A percentile compares a stretch with the other conserved stretches of the same genome.
Evolutionary conservation across 805 yeast genomes (phyloP).

Genomic region (Lipomyces lipofer): DNA sequence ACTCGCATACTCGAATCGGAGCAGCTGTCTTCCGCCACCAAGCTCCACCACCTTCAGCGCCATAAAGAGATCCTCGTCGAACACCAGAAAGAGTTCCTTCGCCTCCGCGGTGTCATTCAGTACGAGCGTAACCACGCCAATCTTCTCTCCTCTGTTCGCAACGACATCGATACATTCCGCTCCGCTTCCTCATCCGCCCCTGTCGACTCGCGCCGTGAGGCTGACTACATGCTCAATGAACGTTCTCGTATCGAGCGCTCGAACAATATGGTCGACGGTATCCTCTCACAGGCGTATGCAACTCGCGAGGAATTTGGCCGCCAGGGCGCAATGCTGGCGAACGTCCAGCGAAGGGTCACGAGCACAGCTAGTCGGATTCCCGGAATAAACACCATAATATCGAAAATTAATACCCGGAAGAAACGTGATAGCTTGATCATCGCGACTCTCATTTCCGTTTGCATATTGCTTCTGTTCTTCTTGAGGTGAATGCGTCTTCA

Average conservation of each 20-base stretch:
- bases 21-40: conserved; percentile 63
- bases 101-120: conserved; percentile 57
- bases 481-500: conserved; percentile 9
- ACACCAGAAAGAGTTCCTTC: conserved; percentile 61
- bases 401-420: conserved; percentile 83
- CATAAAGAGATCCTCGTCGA: conserved; percentile 76
- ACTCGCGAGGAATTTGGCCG: conserved; percentile 81
- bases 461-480: conserved; percentile 52
- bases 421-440: conserved; percentile 85
- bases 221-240: conserved; percentile 79
- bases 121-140: conserved; percentile 79
- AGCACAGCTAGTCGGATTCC: conserved; percentile 71
- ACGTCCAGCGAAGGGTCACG: conserved; percentile 63
- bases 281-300: conserved; percentile 81
- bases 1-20: conserved; percentile 58
- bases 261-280: conserved; percentile 71
- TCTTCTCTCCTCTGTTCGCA: conserved; percentile 69
- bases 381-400: conserved; percentile 72
- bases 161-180: conserved; percentile 73
- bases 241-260: conserved; percentile 69
- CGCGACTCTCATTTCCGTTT: conserved; percentile 67
- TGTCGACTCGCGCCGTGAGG: conserved; percentile 44
- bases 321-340: conserved; percentile 65
- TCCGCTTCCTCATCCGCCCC: conserved; percentile 36
- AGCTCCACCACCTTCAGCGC: conserved; percentile 76